Percentiles rank a stretch among this genome's conserved stretches.
These are phyloP conservation scores for Nevesoporus exiguus DNA, from an alignment of 768 basidiomycete species.

Conservation along the genomic window DNA sequence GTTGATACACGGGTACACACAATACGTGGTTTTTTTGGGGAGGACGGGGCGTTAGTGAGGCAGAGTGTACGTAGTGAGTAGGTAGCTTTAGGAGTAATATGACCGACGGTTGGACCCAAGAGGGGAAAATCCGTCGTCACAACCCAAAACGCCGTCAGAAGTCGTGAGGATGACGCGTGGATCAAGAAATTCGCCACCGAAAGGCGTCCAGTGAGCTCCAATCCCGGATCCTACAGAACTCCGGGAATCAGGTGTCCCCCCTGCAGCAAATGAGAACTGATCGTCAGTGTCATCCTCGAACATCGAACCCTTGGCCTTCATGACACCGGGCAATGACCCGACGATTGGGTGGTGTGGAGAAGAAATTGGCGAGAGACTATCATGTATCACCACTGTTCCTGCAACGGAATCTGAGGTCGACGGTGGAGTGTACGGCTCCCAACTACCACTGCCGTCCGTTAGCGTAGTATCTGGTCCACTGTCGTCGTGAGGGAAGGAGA, in stretches of 20 bases:
- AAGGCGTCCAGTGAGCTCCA: constrained; percentile 28
- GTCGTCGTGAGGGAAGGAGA: constrained; percentile 41
- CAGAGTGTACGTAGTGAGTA: not conserved
- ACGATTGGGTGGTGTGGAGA: constrained; percentile 12
- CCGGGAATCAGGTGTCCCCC: constrained; percentile 12
- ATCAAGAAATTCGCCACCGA: constrained; percentile 29
- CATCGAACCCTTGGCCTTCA: constrained; percentile 35
- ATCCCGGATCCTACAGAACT: constrained; percentile 13
- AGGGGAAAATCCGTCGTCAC: constrained; percentile 40
- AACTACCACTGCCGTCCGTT: constrained; percentile 47
- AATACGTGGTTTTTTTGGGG: not conserved
- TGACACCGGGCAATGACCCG: constrained; percentile 40
- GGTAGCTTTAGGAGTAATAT: constrained; percentile 25
- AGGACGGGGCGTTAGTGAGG: not conserved
- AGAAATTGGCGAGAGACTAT: constrained; percentile 31
- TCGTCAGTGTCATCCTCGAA: constrained; percentile 50
- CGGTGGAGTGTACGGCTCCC: constrained; percentile 64
- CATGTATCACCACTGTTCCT: constrained; percentile 42
- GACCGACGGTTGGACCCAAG: constrained; percentile 44
- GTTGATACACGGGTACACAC: constrained; percentile 11
- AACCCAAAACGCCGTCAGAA: constrained; percentile 31
- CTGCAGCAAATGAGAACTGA: constrained; percentile 47
- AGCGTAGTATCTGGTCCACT: constrained; percentile 53
- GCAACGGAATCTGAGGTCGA: constrained; percentile 51
- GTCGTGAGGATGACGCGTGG: constrained; percentile 31